Percentiles rank a stretch among this genome's conserved stretches.
These are phyloP conservation scores for Fusarium gaditjirri DNA, from an alignment of 2,329 filamentous ascomycete species.

Conservation along the genomic window DNA sequence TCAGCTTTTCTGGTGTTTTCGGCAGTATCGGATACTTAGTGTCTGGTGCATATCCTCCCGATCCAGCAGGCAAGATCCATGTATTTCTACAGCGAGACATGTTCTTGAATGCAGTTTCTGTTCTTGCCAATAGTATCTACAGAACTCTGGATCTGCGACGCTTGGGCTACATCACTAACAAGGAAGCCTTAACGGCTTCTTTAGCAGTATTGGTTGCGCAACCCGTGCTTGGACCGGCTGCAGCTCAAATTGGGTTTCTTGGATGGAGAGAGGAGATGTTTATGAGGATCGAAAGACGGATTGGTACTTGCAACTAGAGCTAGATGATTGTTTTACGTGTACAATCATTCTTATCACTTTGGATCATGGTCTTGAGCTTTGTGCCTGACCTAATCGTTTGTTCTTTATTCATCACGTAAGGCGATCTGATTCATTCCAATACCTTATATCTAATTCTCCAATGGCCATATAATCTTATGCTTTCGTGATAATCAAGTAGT, in stretches of 20 bases:
- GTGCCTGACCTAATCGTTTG: too few species aligned
- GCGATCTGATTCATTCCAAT: neutral
- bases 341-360: neutral
- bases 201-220: neutral
- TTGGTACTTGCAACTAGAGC: rapidly evolving
- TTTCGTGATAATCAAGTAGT: neutral
- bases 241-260: slow-evolving; percentile 6
- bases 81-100: slow-evolving; percentile 5
- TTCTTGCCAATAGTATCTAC: neutral
- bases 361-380: neutral
- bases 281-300: neutral
- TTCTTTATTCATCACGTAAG: neutral
- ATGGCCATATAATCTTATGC: neutral
- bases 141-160: neutral
- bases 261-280: slow-evolving; percentile 13
- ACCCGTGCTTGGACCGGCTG: slow-evolving; percentile 5
- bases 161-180: neutral
- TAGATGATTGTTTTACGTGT: too few species aligned
- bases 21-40: neutral
- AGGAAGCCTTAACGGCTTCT: neutral
- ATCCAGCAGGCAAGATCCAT: neutral
- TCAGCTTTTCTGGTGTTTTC: neutral
- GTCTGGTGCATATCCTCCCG: rapidly evolving
- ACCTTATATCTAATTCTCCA: neutral
- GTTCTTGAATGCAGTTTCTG: neutral